phyloP scores from a whole-genome alignment of 805 yeast species.

The Kluyveromyces lactis region DNA sequence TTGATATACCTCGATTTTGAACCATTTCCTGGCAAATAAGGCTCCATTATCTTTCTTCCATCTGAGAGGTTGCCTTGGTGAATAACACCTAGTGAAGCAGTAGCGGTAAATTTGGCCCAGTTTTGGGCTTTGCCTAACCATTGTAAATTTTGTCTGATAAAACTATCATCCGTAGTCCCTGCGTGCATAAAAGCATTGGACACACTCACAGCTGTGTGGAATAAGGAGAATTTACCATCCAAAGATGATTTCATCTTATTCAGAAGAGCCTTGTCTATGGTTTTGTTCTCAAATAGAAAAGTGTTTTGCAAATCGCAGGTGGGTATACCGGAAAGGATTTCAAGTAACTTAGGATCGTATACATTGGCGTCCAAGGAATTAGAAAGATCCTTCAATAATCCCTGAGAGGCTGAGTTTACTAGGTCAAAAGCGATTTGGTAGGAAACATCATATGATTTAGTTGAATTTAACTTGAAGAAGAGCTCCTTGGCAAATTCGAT shows the following conservation, averaged over 20 bases:
- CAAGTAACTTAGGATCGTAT: constrained; percentile 41
- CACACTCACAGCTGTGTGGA: constrained; percentile 93
- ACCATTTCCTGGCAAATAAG: constrained; percentile 76
- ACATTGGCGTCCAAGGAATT: constrained; percentile 31
- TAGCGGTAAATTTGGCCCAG: constrained; percentile 97
- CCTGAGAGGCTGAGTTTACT: constrained; percentile 87
- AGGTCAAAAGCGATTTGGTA: constrained; percentile 94
- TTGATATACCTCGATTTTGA: constrained; percentile 74
- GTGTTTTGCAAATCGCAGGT: constrained; percentile 90
- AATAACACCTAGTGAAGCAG: constrained; percentile 96
- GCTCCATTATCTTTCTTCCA: constrained; percentile 78
- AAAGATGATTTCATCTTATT: constrained; percentile 71
- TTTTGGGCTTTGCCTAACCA: constrained; percentile 97
- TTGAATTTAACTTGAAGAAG: constrained; percentile 44
- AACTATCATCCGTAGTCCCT: constrained; percentile 92
- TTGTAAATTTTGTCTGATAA: constrained; percentile 81
- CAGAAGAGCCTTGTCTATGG: constrained; percentile 74
- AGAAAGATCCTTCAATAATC: constrained; percentile 55
- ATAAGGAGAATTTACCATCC: constrained; percentile 88
- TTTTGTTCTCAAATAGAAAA: constrained; percentile 76
- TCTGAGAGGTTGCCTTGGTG: constrained; percentile 91
- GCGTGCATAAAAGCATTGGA: constrained; percentile 92
- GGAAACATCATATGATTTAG: constrained; percentile 51
- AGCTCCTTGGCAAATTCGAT: constrained; percentile 57
- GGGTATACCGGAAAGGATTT: constrained; percentile 83